Percentiles rank a stretch among this genome's conserved stretches.
Evolutionary conservation across 371 early-diverging fungal species (phyloP).

Genomic region (Apophysomyces ossiformis): DNA sequence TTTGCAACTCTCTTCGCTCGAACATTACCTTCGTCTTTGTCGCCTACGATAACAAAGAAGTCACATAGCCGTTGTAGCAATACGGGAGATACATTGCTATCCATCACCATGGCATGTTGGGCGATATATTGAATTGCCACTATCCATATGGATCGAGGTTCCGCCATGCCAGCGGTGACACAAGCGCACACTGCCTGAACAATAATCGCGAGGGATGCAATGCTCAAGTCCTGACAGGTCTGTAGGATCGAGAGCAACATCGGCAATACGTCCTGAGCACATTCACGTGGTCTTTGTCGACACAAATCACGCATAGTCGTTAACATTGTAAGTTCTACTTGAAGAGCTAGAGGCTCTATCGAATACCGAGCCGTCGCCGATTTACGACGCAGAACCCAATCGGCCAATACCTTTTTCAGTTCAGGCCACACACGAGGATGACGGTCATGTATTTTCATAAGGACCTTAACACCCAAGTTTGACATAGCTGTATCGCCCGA

Average conservation of each 20-base stretch:
- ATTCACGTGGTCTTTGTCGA: constrained; percentile 41
- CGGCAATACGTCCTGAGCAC: constrained; percentile 59
- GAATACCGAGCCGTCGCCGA: constrained; percentile 24
- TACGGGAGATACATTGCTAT: constrained; percentile 13
- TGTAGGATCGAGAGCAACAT: constrained; percentile 57
- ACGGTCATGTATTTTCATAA: constrained; percentile 47
- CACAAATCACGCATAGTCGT: constrained; percentile 61
- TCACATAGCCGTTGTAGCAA: constrained; percentile 40
- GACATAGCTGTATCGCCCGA: constrained; percentile 48
- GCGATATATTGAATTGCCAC: constrained; percentile 56
- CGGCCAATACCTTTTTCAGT: constrained; percentile 53
- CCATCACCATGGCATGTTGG: constrained; percentile 39
- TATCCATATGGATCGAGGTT: constrained; percentile 62
- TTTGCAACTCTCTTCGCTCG: too few relatives aligned
- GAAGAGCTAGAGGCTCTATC: constrained; percentile 24
- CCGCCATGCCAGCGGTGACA: constrained; percentile 50
- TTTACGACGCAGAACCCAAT: constrained; percentile 60
- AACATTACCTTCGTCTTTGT: constrained; percentile 52
- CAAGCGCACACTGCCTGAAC: constrained; percentile 53
- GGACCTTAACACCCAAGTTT: constrained; percentile 52
- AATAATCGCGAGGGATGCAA: constrained; percentile 51
- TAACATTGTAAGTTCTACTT: constrained; percentile 60
- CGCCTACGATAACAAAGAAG: constrained; percentile 57
- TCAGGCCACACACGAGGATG: constrained; percentile 68
- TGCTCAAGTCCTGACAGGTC: constrained; percentile 49